phyloP scores from a whole-genome alignment of 2,329 filamentous ascomycete genomes.

The Sporothrix inflata region DNA sequence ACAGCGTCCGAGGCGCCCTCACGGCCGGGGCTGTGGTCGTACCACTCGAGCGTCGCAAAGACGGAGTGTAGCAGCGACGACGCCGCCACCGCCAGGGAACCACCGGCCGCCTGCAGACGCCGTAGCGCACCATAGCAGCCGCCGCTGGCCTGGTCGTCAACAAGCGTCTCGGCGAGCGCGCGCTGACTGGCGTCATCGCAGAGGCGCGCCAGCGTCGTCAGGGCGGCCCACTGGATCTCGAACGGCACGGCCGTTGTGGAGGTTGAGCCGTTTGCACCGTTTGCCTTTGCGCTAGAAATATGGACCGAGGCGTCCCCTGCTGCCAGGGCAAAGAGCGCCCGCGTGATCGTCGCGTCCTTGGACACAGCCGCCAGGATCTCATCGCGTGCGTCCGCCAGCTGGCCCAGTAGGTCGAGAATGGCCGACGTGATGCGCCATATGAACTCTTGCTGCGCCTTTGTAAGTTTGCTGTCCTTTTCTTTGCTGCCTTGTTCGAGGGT shows the following conservation, averaged over 20 bases:
- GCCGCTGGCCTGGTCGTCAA: slow-evolving; percentile 48
- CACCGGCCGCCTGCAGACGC: slow-evolving; percentile 52
- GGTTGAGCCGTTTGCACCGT: slow-evolving; percentile 40
- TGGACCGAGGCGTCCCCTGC: slow-evolving; percentile 36
- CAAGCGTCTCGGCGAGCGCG: slow-evolving; percentile 55
- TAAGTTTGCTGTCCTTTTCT: slow-evolving; percentile 42
- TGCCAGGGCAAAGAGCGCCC: slow-evolving; percentile 59
- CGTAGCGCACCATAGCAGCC: slow-evolving; percentile 56
- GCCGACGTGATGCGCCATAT: slow-evolving; percentile 59
- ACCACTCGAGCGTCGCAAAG: slow-evolving; percentile 58
- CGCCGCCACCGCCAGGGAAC: slow-evolving; percentile 56
- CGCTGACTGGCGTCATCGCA: slow-evolving; percentile 59
- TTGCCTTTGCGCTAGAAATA: neutral
- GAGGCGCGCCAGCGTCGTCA: slow-evolving; percentile 60
- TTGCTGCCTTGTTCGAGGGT: slow-evolving; percentile 35
- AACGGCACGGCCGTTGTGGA: slow-evolving; percentile 43
- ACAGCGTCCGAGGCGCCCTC: slow-evolving; percentile 55
- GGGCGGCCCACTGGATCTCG: slow-evolving; percentile 51
- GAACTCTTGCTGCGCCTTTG: slow-evolving; percentile 57
- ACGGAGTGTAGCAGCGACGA: slow-evolving; percentile 67
- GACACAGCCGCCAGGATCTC: slow-evolving; percentile 62
- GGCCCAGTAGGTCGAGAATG: slow-evolving; percentile 56
- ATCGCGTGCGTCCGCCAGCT: slow-evolving; percentile 61
- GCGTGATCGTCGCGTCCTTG: slow-evolving; percentile 52
- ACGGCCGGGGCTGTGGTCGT: slow-evolving; percentile 53